Evolutionary conservation across 1,139 yeast species (phyloP).

Genomic region (Sugiyamaella japonica): DNA sequence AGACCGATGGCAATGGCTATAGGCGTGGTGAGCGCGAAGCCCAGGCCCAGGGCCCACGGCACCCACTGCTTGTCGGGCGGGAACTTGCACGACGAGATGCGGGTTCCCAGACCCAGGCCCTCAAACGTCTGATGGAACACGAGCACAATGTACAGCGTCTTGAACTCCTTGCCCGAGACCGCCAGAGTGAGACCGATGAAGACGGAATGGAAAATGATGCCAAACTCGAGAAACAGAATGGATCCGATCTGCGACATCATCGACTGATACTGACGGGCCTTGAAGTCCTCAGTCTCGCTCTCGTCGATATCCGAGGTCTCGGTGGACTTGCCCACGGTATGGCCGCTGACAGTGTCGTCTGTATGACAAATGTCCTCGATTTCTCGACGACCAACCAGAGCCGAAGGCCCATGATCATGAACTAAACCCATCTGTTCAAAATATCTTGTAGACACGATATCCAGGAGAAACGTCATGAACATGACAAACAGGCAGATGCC

Average conservation of each 20-base stretch:
- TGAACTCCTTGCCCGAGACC: slow-evolving; percentile 72
- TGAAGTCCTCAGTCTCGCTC: slow-evolving; percentile 3
- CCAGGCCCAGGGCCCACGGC: slow-evolving; percentile 61
- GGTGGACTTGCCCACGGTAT: not conserved
- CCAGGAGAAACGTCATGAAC: slow-evolving; percentile 39
- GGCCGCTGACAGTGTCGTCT: slow-evolving; percentile 1
- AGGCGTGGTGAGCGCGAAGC: slow-evolving; percentile 76
- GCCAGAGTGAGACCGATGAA: slow-evolving; percentile 76
- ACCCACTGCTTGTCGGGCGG: slow-evolving; percentile 49
- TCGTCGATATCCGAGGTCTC: not conserved
- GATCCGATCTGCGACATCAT: slow-evolving; percentile 46
- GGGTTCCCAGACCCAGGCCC: slow-evolving; percentile 87
- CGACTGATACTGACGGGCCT: not conserved
- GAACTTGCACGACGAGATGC: slow-evolving; percentile 76
- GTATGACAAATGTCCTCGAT: not conserved
- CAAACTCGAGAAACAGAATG: slow-evolving; percentile 71
- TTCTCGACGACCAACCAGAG: slow-evolving; percentile 19
- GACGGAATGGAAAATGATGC: slow-evolving; percentile 78
- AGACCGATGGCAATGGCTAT: slow-evolving; percentile 83
- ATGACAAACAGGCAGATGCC: slow-evolving; percentile 54
- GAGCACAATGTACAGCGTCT: slow-evolving; percentile 71
- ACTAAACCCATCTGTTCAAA: slow-evolving; percentile 30
- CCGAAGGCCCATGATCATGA: slow-evolving; percentile 35
- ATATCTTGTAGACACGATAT: slow-evolving; percentile 34
- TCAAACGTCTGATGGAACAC: slow-evolving; percentile 92